These are phyloP conservation scores for Myriosclerotinia curreyana DNA, from an alignment of 2,329 filamentous ascomycete species.

Conservation along the genomic window DNA sequence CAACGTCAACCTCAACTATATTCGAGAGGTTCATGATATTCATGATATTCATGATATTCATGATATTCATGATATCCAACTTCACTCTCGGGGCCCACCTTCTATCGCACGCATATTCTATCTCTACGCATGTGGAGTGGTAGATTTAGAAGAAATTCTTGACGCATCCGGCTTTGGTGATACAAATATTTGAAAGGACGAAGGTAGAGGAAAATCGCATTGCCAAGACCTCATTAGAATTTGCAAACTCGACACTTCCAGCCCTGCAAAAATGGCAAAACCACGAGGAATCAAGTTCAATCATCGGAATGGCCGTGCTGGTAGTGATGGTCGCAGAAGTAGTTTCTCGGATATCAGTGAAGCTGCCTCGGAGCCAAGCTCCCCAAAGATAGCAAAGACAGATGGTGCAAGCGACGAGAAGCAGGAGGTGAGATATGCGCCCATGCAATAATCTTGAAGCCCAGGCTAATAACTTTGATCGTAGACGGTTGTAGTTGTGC, in stretches of 20 bases:
- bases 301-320: constrained; percentile 38
- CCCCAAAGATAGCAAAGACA: constrained; percentile 32
- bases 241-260: constrained; percentile 16
- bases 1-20: constrained; percentile 5
- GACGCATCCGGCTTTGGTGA: constrained; percentile 18
- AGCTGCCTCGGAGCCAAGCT: constrained; percentile 45
- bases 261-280: constrained; percentile 42
- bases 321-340: constrained; percentile 51
- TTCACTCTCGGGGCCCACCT: neutral
- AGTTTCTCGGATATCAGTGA: constrained; percentile 72
- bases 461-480: constrained; percentile 29
- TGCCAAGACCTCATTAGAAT: constrained; percentile 22
- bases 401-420: constrained; percentile 40
- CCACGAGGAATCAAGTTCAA: constrained; percentile 54
- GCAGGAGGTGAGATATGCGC: constrained; percentile 7
- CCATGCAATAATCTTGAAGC: neutral
- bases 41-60: neutral
- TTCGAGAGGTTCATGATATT: neutral
- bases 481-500: constrained; percentile 32
- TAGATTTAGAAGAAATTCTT: neutral
- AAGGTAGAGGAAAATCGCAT: constrained; percentile 12
- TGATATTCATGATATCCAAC: neutral
- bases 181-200: constrained; percentile 9
- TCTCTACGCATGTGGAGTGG: constrained; percentile 2
- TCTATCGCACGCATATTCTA: too few species aligned